Base-by-base conservation (phyloP, 2,329 filamentous ascomycete species). In the Aureobasidium sp. region DNA sequence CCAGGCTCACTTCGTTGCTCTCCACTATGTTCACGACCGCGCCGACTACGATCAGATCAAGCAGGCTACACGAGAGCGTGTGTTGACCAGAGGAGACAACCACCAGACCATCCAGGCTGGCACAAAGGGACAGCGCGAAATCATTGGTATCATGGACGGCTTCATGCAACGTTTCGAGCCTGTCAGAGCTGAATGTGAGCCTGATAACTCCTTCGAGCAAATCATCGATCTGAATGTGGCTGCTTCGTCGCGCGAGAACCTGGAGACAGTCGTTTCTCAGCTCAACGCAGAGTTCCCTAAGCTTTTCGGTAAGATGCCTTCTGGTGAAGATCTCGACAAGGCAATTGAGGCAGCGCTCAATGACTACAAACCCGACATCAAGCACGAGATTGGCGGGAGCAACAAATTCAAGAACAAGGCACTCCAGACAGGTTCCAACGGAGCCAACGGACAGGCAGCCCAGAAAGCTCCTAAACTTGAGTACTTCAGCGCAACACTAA, bases 81-180 rank as follows among this genome's bases (percentile, higher is more conserved):
- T 99, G 0, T 77, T 97, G 25, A 82, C 85, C 6, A 88, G 94
- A 27, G 94, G 94, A 14, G 91, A 99, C 73, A 97, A 97, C 70
- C 94, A 99, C 73, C 94, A 99, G 76, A 99, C 94, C 0, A 97
- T 99, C 63, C 91, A 94, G 69, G 92, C 93, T 11, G 80, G 78
- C n/a, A 88, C 84, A 49, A 88, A 89, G 61, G 83, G 88, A 48
- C 75, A 80, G 50, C 77, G 81, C 21, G 93, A 96, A 73, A 90
- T 94, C 61, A 79, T 94, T 50, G 84, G 85, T 5, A 96, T 99
- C 68, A 97, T 99, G 94, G 90, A 97, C 68, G 90, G 91, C 3
- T 99, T 99, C 75, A 81, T 99, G 66, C 75, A 83, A 13, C 85
- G 94, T 39, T 97, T 96, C 71, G 89, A 99, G 76, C 83, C 87